Conservation (phyloP, 116 monocot species). For the Zostera marina region DNA sequence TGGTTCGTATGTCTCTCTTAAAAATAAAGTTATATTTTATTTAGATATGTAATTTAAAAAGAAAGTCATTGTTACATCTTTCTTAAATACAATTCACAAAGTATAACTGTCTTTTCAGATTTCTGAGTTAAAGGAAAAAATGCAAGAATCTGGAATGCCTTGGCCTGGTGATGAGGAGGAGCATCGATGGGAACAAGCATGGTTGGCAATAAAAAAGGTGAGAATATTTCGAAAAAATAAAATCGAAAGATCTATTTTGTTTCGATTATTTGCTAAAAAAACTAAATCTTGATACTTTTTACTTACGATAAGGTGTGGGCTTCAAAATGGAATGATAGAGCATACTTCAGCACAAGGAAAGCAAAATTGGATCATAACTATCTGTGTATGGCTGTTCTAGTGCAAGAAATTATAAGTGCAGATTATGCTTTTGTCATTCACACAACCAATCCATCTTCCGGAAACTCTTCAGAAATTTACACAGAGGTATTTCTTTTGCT, state of each 20-base stretch:
- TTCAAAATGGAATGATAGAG: conserved; percentile 99
- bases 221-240: not conserved
- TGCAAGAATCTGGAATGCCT: conserved; percentile 74
- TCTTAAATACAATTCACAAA: not conserved
- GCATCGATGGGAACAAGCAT: conserved; percentile 71
- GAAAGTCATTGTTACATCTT: not conserved
- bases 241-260: no score
- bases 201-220: conserved; percentile 92
- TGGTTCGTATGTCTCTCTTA: conserved; percentile 32
- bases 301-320: conserved; percentile 62
- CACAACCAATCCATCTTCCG: conserved; percentile 82
- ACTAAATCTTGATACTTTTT: not conserved
- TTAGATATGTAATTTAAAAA: not conserved
- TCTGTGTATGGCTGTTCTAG: conserved; percentile 90
- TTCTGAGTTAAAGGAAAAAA: conserved; percentile 61
- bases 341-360: conserved; percentile 84
- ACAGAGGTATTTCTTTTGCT: conserved; percentile 37
- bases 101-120: conserved; percentile 22
- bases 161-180: conserved; percentile 98
- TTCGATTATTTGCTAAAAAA: no score
- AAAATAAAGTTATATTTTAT: not conserved
- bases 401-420: conserved; percentile 87
- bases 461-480: conserved; percentile 84
- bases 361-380: conserved; percentile 82
- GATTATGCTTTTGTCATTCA: conserved; percentile 99